Conservation (phyloP, 2,329 filamentous ascomycete species). For the Endocalyx cinctus region DNA sequence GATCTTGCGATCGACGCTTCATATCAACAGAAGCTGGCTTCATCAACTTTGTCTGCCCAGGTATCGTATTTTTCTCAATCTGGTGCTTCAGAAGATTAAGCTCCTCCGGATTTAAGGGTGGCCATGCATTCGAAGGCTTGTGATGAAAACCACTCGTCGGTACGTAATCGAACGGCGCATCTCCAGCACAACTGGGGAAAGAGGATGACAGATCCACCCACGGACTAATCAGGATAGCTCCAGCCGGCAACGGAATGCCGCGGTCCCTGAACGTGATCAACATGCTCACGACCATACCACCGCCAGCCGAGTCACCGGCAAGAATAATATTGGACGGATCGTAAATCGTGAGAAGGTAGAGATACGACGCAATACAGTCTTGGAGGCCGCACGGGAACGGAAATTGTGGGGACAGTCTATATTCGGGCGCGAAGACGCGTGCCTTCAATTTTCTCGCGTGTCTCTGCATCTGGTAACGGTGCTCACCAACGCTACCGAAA, state of each 20-base stretch:
- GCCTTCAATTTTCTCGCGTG: slow-evolving; percentile 93
- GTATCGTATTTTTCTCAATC: slow-evolving; percentile 37
- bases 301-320: slow-evolving; percentile 90
- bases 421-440: slow-evolving; percentile 79
- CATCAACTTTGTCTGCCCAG: slow-evolving; percentile 26
- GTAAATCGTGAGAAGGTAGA: slow-evolving; percentile 73
- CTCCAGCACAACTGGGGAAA: slow-evolving; percentile 78
- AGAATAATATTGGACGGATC: slow-evolving; percentile 78
- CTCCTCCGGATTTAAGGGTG: slow-evolving; percentile 80
- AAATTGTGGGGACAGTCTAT: slow-evolving; percentile 86
- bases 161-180: slow-evolving; percentile 79
- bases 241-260: slow-evolving; percentile 78
- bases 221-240: slow-evolving; percentile 84
- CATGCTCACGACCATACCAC: slow-evolving; percentile 79
- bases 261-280: slow-evolving; percentile 79
- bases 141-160: slow-evolving; percentile 85
- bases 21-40: slow-evolving; percentile 31
- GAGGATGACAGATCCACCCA: slow-evolving; percentile 97
- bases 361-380: slow-evolving; percentile 83
- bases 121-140: slow-evolving; percentile 86
- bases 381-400: slow-evolving; percentile 91
- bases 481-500: slow-evolving; percentile 92
- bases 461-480: slow-evolving; percentile 96
- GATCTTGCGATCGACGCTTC: slow-evolving; percentile 15
- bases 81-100: slow-evolving; percentile 49